A percentile compares a stretch with the other conserved stretches of the same genome.
phyloP scores from a whole-genome alignment of 768 basidiomycete species.

The Boletus coccyginus region DNA sequence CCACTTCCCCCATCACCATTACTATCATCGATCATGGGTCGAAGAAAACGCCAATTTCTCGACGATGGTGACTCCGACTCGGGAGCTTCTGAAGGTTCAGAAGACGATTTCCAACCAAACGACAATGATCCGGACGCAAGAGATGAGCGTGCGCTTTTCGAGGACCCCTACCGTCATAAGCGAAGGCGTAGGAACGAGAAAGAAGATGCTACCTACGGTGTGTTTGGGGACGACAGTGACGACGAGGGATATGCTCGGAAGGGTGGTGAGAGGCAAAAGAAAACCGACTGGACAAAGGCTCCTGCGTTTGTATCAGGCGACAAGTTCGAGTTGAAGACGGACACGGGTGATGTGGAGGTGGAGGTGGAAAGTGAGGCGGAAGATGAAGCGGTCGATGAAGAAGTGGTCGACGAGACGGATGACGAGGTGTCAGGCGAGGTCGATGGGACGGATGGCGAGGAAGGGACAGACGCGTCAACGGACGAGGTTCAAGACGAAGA shows the following conservation, averaged over 20 bases:
- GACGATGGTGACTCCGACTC: constrained; percentile 75
- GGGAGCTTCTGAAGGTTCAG: constrained; percentile 61
- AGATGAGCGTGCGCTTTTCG: constrained; percentile 74
- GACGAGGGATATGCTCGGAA: constrained; percentile 44
- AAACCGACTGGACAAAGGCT: constrained; percentile 70
- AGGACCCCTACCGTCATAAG: constrained; percentile 73
- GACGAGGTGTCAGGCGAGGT: constrained; percentile 33
- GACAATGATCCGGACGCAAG: constrained; percentile 58
- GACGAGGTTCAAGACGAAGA: constrained; percentile 38
- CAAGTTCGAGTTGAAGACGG: constrained; percentile 39
- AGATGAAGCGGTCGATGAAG: constrained; percentile 36
- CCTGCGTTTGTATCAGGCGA: constrained; percentile 71
- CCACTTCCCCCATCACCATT: neutral
- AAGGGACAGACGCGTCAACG: constrained; percentile 29
- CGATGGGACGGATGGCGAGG: constrained; percentile 39
- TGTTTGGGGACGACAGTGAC: constrained; percentile 72
- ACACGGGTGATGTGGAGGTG: constrained; percentile 38
- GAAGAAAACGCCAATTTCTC: constrained; percentile 72
- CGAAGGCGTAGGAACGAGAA: constrained; percentile 61
- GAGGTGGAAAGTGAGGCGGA: constrained; percentile 35
- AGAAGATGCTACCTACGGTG: constrained; percentile 74
- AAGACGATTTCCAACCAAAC: constrained; percentile 46
- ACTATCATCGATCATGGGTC: constrained; percentile 49
- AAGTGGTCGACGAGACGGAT: constrained; percentile 35
- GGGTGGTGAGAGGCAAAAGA: constrained; percentile 34